Percentiles rank a stretch among this genome's conserved stretches.
Conservation (phyloP, 1,284 basidiomycete genomes). For the Fomes fomentarius region DNA sequence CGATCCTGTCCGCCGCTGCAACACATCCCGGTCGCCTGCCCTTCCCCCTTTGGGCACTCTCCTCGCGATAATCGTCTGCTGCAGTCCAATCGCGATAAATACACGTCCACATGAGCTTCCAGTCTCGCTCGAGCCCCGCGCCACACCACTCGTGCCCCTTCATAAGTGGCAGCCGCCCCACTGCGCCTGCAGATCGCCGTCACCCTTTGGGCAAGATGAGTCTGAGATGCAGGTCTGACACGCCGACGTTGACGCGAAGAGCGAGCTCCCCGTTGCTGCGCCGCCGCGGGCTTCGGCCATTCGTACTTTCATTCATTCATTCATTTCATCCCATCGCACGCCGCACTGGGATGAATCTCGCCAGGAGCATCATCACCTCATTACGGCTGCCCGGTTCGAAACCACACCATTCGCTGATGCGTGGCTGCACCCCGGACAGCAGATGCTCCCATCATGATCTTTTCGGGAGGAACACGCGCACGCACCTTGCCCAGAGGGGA, state of each 20-base stretch:
- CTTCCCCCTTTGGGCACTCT: slow-evolving; percentile 8
- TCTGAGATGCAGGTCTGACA: background rate
- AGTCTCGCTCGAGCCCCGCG: too few relatives aligned
- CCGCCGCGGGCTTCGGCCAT: too few relatives aligned
- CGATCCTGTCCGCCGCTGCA: slow-evolving; percentile 24
- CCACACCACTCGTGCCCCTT: slow-evolving; percentile 12
- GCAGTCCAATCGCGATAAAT: slow-evolving; percentile 17
- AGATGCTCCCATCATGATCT: slow-evolving; percentile 17
- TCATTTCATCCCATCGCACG: slow-evolving; percentile 7
- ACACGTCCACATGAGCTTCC: slow-evolving; percentile 3
- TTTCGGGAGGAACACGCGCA: background rate
- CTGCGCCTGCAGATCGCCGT: slow-evolving; percentile 19
- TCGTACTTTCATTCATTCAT: slow-evolving; percentile 9
- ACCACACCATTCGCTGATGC: slow-evolving; percentile 19
- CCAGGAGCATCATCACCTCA: slow-evolving; percentile 13
- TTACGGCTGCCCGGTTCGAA: slow-evolving; percentile 20
- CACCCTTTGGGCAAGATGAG: slow-evolving; percentile 1
- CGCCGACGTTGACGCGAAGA: background rate
- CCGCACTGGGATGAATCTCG: slow-evolving; percentile 7
- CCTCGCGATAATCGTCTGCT: slow-evolving; percentile 24
- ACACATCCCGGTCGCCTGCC: slow-evolving; percentile 3
- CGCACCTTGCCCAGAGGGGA: slow-evolving; percentile 1
- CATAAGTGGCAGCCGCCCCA: slow-evolving; percentile 8
- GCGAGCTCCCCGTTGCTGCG: too few relatives aligned
- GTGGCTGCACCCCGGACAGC: slow-evolving; percentile 15